A percentile compares a stretch with the other conserved stretches of the same genome.
These are phyloP conservation scores for Lipomyces spencermartinsiae DNA, from an alignment of 805 yeast genomes.

Conservation along the genomic window DNA sequence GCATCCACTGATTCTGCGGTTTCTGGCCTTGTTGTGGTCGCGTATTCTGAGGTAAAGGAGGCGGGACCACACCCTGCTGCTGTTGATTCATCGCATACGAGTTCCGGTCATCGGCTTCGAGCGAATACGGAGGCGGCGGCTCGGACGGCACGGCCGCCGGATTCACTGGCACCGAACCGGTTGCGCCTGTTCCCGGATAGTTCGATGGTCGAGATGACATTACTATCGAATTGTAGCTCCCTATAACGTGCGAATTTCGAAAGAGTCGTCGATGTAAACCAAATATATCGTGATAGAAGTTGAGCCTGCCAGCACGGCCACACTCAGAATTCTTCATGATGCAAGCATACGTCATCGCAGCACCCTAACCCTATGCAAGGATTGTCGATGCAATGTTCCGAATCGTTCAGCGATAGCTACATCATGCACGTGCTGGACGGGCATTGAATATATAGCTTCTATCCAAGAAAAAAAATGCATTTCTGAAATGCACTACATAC, in stretches of 20 bases:
- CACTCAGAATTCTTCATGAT: too few relatives aligned
- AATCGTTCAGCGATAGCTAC: too few relatives aligned
- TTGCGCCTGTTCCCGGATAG: not conserved
- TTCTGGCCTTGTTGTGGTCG: not conserved
- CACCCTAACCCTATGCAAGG: too few relatives aligned
- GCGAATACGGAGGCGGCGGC: slow-evolving; percentile 10
- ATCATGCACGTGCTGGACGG: too few relatives aligned
- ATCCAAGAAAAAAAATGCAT: too few relatives aligned
- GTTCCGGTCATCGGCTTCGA: not conserved
- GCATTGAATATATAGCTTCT: too few relatives aligned
- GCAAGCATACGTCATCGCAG: too few relatives aligned
- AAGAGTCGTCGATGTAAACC: not conserved
- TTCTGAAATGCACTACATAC: too few relatives aligned
- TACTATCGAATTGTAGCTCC: not conserved
- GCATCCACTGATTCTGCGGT: not conserved
- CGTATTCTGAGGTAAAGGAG: slow-evolving; percentile 6
- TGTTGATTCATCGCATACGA: not conserved
- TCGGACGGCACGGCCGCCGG: not conserved
- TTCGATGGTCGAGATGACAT: not conserved
- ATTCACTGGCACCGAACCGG: not conserved
- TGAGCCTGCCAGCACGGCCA: too few relatives aligned
- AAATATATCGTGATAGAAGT: not conserved
- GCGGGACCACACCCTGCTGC: not conserved
- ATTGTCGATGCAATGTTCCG: too few relatives aligned
- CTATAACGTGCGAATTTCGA: not conserved